phyloP scores from a whole-genome alignment of 2,329 filamentous ascomycete species.

The Calonectria pteridis region DNA sequence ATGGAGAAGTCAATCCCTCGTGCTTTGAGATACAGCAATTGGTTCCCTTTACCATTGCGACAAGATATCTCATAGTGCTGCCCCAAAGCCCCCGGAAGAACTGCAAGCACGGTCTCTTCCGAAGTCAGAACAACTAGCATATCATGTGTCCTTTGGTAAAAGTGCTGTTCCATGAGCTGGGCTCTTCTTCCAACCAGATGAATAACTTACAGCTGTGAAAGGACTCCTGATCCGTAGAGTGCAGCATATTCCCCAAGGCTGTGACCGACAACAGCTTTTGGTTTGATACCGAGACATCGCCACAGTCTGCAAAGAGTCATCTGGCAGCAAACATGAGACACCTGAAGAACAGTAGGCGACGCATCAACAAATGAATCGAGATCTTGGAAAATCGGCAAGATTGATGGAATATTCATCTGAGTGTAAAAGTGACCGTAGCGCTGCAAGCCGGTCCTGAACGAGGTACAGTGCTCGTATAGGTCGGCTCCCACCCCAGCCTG shows the following conservation, averaged over 20 bases:
- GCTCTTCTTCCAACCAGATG: constrained; percentile 73
- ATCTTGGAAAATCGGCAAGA: constrained; percentile 40
- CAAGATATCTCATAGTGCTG: too few species aligned
- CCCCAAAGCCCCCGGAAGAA: too few species aligned
- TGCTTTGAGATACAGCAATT: too few species aligned
- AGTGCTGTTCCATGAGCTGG: constrained; percentile 66
- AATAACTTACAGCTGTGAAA: constrained; percentile 71
- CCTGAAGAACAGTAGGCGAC: constrained; percentile 59
- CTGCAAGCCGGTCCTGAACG: constrained; percentile 50
- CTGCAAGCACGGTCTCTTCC: constrained; percentile 65
- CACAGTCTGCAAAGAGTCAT: constrained; percentile 59
- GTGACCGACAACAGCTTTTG: constrained; percentile 61
- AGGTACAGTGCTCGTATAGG: constrained; percentile 47
- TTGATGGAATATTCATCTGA: constrained; percentile 52
- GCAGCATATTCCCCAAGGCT: constrained; percentile 58
- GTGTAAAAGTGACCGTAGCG: constrained; percentile 47
- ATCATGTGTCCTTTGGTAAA: constrained; percentile 42
- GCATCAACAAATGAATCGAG: not conserved
- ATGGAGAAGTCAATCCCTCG: too few species aligned
- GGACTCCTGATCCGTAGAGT: constrained; percentile 70
- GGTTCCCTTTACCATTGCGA: too few species aligned
- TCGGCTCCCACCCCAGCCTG: constrained; percentile 48
- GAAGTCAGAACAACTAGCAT: constrained; percentile 58
- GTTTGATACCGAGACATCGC: constrained; percentile 51
- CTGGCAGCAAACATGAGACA: constrained; percentile 54